A percentile compares a stretch with the other conserved stretches of the same genome.
These are phyloP conservation scores for Pythium aristosporum DNA, from an alignment of 352 stramenopile genomes.

Conservation along the genomic window DNA sequence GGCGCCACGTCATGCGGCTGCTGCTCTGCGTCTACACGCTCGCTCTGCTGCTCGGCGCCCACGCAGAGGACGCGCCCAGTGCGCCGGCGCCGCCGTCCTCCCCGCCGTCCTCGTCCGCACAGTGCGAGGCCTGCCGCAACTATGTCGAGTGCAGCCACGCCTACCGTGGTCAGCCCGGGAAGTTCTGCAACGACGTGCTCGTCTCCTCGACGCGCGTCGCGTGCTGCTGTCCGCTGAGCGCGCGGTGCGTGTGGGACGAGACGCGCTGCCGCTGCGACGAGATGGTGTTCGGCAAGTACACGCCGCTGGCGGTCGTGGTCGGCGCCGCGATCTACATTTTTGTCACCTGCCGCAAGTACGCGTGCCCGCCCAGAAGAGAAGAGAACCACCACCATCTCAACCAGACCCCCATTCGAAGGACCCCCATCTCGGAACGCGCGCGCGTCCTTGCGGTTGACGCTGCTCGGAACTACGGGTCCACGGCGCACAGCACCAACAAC, in stretches of 20 bases:
- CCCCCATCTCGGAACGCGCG: background rate
- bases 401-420: background rate
- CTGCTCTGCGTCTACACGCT: too few species aligned
- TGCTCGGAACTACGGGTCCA: background rate
- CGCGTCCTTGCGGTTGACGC: background rate
- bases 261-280: conserved; percentile 5
- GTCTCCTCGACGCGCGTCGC: background rate
- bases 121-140: conserved; percentile 6
- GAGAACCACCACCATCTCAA: background rate
- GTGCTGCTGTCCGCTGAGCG: conserved; percentile 5
- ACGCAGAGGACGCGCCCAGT: too few species aligned
- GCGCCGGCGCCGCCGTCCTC: background rate
- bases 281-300: conserved; percentile 9
- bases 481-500: background rate
- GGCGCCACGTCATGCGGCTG: too few species aligned
- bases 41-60: too few species aligned
- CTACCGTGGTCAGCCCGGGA: background rate
- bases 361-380: background rate
- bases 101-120: background rate
- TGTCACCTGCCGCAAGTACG: background rate
- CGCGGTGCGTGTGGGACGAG: conserved; percentile 1
- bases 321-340: background rate
- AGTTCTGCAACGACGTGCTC: conserved; percentile 3
- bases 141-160: background rate
- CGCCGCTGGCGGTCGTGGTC: background rate